Evolutionary conservation across 2,329 filamentous ascomycete species (phyloP).

Genomic region (Beauveria pseudobassiana): DNA sequence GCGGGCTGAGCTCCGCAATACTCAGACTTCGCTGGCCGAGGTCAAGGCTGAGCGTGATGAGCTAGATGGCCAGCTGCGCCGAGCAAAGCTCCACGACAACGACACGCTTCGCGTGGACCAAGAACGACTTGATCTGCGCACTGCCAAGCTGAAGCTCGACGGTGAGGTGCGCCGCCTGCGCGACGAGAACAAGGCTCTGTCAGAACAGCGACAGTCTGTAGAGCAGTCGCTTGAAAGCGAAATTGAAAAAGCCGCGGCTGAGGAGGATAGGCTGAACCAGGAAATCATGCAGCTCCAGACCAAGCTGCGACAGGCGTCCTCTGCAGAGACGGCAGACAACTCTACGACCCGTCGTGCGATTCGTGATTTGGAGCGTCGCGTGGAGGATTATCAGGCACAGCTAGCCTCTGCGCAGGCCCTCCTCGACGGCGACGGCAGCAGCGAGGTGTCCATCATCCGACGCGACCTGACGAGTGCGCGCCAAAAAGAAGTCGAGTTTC

Average conservation of each 20-base stretch:
- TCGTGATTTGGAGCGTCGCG: conserved; percentile 54
- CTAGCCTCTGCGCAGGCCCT: conserved; percentile 27
- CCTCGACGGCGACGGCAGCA: conserved; percentile 34
- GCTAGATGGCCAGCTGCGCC: conserved; percentile 52
- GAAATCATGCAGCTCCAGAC: conserved; percentile 47
- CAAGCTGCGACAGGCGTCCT: conserved; percentile 36
- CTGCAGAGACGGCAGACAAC: conserved; percentile 44
- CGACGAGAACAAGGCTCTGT: conserved; percentile 53
- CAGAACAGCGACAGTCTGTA: conserved; percentile 48
- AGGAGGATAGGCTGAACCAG: conserved; percentile 54
- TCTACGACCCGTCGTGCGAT: conserved; percentile 55
- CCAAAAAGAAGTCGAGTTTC: conserved; percentile 57
- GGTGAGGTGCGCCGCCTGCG: conserved; percentile 57
- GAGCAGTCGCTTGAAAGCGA: conserved; percentile 60
- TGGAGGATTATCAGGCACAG: conserved; percentile 46
- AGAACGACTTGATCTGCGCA: conserved; percentile 61
- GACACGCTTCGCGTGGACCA: conserved; percentile 57
- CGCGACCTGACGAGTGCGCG: conserved; percentile 56
- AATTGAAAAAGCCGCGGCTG: conserved; percentile 56
- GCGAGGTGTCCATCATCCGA: conserved; percentile 53
- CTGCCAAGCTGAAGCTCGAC: conserved; percentile 60
- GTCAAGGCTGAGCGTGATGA: conserved; percentile 60
- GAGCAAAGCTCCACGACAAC: conserved; percentile 46
- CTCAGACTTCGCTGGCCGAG: conserved; percentile 50
- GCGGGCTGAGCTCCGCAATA: conserved; percentile 52